Base-by-base conservation (phyloP, 164 flowering plant species). In the Tetrastigma voinierianum region DNA sequence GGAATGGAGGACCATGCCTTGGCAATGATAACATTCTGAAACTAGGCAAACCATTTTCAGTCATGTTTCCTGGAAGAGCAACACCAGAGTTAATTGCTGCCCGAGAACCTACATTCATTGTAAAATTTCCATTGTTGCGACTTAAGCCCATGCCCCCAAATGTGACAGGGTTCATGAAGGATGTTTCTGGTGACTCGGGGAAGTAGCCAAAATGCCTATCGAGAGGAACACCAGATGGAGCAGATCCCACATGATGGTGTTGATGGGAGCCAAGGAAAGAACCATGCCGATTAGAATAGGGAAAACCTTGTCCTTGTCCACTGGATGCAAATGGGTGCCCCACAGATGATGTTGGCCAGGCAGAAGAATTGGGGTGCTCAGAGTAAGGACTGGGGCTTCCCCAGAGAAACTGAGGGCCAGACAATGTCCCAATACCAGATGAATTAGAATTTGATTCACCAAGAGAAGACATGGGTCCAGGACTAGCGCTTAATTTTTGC, bases 401-500 rank as follows among this genome's bases (percentile, higher is more conserved):
- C 98, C 98, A 91, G 11, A 91, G 91, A 78, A 90, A 94, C 70
- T 94, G 89, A 25, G 97, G 88, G 57, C 96, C 93, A 47, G 91
- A 76, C 48, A 91, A 83, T 43, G 91, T 87, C 49, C 84, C 93
- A 62, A 87, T 59, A 49, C 85, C 82, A 55, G 90, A 84, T 61
- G 83, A 67, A 59, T 64, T 86, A 47, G 94, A 79, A 62, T 79
- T 82, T 53, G 91, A 76, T 23, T 80, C 81, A 59, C 78, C 84
- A 78, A 83, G 80, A 51, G 87, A 76, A 59, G 94, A 81, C 21
- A 77, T 51, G 1, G 80, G 72, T 59, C 86, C 89, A 68, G 90
- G 71, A 71, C 78, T 80, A 13, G 75, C 73, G 70, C 82, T 71
- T 58, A 84, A 65, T 19, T 74, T 83, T 52, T 67, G 82, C 55